Base-by-base conservation (phyloP, 352 stramenopile species). In the Phytophthora hybrid region DNA sequence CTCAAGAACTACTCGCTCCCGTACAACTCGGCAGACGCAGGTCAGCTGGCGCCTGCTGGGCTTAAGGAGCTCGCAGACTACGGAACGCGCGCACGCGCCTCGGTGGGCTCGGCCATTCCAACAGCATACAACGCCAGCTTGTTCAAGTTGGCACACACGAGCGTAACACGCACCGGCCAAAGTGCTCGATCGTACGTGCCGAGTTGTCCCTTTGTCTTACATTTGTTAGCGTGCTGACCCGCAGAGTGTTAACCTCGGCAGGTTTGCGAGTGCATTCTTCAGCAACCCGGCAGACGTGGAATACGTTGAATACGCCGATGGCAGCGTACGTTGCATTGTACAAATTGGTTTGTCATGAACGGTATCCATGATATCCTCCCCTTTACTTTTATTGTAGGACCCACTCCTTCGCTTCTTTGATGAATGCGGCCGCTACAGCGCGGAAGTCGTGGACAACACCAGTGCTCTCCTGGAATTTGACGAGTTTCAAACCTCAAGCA, bases 321-420 rank as follows among this genome's bases (percentile, higher is more conserved):
- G 73, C 34, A 79, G 78, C 10, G 80, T 89, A 32, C 11, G 74
- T 73, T 52, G 1, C 1, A 10, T 9, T 32, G 49, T 10, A 2
- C 39, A 59, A 4, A 32, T 23, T 57, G 3, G 26, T 21, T 8
- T 9, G 26, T 11, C 13, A 58, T 39, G 10, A 39, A 53, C n/a
- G 19, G n/a, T 29, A 29, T n/a, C 10, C 8, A n/a, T 53, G 7
- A 26, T 31, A 7, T 18, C 29, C 19, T 14, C 5, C 37, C 5
- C 9, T 21, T 31, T 31, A 31, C 6, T 51, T 11, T 32, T n/a
- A 4, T 16, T 32, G 11, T 41, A 92, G 84, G 85, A 93, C 52
- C 66, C 58, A 4, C 49, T 90, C 5, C 71, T 93, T 41, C 88
- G 88, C 16, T 95, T 93, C 76, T 95, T 85, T 63, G 88, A 93